These are phyloP conservation scores for Sclerotinia spermophila DNA, from an alignment of 2,329 filamentous ascomycete species.

Conservation along the genomic window DNA sequence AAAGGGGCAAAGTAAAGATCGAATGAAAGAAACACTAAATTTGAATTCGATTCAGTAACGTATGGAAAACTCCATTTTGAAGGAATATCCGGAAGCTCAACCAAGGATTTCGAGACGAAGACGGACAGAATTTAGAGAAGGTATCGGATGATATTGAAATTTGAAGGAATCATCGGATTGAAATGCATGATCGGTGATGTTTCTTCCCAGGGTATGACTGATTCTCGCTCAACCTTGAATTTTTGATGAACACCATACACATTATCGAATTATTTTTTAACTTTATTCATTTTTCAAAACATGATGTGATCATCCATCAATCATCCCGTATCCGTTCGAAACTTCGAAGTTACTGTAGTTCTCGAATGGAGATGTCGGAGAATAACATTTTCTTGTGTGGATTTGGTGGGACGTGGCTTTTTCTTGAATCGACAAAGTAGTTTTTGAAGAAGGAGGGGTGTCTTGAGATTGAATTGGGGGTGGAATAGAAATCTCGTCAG, in stretches of 20 bases:
- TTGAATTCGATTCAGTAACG: not conserved
- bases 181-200: conserved; percentile 11
- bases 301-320: conserved; percentile 14
- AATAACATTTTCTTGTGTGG: conserved; percentile 5
- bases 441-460: not conserved
- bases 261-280: not conserved
- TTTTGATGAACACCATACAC: conserved; percentile 9
- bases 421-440: not conserved
- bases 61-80: not conserved
- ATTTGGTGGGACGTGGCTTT: not conserved
- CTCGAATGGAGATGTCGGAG: conserved; percentile 11
- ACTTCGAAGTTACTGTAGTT: conserved; percentile 13
- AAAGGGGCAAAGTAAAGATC: not conserved
- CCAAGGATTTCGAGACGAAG: conserved; percentile 1
- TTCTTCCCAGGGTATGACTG: conserved; percentile 12
- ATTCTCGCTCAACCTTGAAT: conserved; percentile 14
- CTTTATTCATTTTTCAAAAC: not conserved
- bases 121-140: not conserved
- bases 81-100: not conserved
- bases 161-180: conserved; percentile 13
- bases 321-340: conserved; percentile 13
- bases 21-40: not conserved
- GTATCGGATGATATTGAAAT: conserved; percentile 13
- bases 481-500: not conserved
- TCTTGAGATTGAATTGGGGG: not conserved